A percentile compares a stretch with the other conserved stretches of the same genome.
These are phyloP conservation scores for Flaveria floridana DNA, from an alignment of 140 eudicot species.

Conservation along the genomic window DNA sequence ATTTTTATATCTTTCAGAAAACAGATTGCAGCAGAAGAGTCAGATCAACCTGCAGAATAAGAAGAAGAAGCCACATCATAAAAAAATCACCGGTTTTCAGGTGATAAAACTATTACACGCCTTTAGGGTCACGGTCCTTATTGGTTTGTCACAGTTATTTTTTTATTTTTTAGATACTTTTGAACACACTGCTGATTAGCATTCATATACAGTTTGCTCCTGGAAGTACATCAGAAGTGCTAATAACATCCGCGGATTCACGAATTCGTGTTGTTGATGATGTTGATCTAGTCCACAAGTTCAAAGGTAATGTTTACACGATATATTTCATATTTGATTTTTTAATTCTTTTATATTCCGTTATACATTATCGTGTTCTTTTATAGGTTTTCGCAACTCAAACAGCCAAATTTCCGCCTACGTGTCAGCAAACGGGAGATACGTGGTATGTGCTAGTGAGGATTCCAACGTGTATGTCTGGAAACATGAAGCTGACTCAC, in stretches of 20 bases:
- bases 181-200: slow-evolving; percentile 4
- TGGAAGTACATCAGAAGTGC: slow-evolving; percentile 87
- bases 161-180: neutral
- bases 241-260: slow-evolving; percentile 93
- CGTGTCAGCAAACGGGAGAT: slow-evolving; percentile 72
- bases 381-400: slow-evolving; percentile 85
- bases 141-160: neutral
- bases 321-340: neutral
- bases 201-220: slow-evolving; percentile 73
- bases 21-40: slow-evolving; percentile 75
- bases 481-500: slow-evolving; percentile 87
- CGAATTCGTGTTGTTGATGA: slow-evolving; percentile 92
- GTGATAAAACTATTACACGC: slow-evolving; percentile 37
- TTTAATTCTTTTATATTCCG: neutral
- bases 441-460: slow-evolving; percentile 88
- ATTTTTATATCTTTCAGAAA: slow-evolving; percentile 49
- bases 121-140: neutral
- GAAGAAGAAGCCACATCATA: slow-evolving; percentile 90
- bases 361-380: neutral
- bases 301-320: slow-evolving; percentile 59
- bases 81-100: slow-evolving; percentile 97
- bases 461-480: slow-evolving; percentile 88
- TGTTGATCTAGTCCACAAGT: slow-evolving; percentile 78
- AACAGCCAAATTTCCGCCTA: slow-evolving; percentile 91
- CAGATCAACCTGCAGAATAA: slow-evolving; percentile 90